Evolutionary conservation across 176 grass and related monocot genomes (phyloP).

Genomic region (Oryza punctata): DNA sequence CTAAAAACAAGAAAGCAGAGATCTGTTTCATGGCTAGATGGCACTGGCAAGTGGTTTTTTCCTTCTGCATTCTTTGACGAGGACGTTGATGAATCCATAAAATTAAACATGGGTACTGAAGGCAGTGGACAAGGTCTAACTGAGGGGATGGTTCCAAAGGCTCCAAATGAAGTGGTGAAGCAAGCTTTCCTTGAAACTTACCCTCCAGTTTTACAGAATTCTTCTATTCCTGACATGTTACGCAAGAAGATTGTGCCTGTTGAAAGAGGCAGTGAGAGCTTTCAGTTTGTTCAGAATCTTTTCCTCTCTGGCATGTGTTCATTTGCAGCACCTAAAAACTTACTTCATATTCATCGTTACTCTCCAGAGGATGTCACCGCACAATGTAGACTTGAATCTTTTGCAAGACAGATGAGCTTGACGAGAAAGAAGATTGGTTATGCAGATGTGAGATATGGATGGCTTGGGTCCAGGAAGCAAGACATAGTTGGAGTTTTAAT

Average conservation of each 20-base stretch:
- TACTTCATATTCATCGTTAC: conserved; percentile 55
- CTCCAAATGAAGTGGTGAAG: conserved; percentile 9
- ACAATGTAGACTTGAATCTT: conserved; percentile 35
- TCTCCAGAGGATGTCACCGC: conserved; percentile 41
- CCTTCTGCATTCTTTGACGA: conserved; percentile 57
- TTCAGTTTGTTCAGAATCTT: conserved; percentile 45
- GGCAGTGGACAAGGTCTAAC: neutral
- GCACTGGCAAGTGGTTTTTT: conserved; percentile 53
- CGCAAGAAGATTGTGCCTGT: conserved; percentile 48
- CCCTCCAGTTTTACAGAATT: conserved; percentile 11
- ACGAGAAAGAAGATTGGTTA: conserved; percentile 26
- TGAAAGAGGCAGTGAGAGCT: conserved; percentile 44
- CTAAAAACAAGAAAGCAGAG: conserved; percentile 47
- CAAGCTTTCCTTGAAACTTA: conserved; percentile 16
- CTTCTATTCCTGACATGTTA: conserved; percentile 39
- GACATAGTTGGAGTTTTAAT: conserved; percentile 52
- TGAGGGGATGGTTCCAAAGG: neutral
- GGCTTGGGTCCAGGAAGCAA: conserved; percentile 56
- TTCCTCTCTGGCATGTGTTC: conserved; percentile 64
- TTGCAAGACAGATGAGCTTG: conserved; percentile 45
- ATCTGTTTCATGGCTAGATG: conserved; percentile 69
- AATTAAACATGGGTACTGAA: neutral
- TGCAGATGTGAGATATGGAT: conserved; percentile 52
- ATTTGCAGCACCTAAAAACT: conserved; percentile 47
- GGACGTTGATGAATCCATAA: neutral